Base-by-base conservation (phyloP, 805 yeast genomes). In the Barnettozyma pratensis region DNA sequence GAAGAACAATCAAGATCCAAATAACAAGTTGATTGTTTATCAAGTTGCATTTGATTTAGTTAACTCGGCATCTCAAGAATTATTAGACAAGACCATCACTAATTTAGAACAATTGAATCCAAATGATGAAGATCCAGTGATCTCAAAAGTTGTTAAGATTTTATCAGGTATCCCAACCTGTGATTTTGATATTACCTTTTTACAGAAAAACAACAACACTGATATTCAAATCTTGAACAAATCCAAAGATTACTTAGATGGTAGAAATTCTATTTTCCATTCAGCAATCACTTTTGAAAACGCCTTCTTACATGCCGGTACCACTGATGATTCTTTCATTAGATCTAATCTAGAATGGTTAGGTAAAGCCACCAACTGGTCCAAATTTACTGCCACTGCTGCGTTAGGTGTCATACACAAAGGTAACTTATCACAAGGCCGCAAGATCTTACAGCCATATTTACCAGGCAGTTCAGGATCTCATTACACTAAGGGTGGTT, bases 311-410 rank as follows among this genome's bases (percentile, higher is more conserved):
- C 96, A 91, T 66, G 87, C 94, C 37, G 99, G 98, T 49, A 94
- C 99, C 11, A 88, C 98, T 7, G 95, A 87, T 61, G 97, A 94
- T 65, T 81, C 90, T 0, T 94, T 94, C 62, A 86, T 92, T 69
- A 79, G 96, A 65, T 79, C 85, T 40, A 94, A 94, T 63, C 74
- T 90, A 61, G 97, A 92, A 60, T 94, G 98, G 97, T 75, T 94
- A 56, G 95, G 96, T 40, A 88, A 90, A 69, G 97, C 99, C n/a
- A 84, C 92, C 42, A 90, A 92, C 68, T 94, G 99, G 99, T 90
- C 97, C 6, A 94, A 92, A 64, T 94, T 94, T 66, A 83, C 96
- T 0, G 97, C 98, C 2, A 92, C 98, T 11, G 98, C 98, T 7
- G 97, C 98, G 11, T 73, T 94, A 52, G 99, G 99, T 64, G 98